Conservation (phyloP, 1,284 basidiomycete species). For the Pseudomicrostroma phylloplanum region DNA sequence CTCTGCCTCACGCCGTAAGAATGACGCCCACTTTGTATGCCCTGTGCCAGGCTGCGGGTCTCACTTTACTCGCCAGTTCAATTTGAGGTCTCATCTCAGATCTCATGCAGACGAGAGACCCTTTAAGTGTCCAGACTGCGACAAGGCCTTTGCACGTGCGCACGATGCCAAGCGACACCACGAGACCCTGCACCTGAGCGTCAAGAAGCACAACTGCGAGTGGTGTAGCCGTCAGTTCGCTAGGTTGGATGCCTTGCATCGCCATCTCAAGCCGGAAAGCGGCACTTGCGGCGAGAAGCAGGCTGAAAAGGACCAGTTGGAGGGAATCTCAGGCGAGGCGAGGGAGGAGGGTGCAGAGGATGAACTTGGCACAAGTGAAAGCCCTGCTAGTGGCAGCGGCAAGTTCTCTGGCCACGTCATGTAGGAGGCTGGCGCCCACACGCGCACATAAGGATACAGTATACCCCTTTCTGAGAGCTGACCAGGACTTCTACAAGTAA, state of each 20-base stretch:
- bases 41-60: slow-evolving; percentile 91
- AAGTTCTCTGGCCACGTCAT: no score
- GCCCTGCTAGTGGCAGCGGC: no score
- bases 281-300: neutral
- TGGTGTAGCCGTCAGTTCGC: slow-evolving; percentile 1
- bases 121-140: slow-evolving; percentile 62
- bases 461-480: no score
- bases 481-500: no score
- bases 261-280: slow-evolving; percentile 3
- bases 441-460: no score
- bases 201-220: slow-evolving; percentile 7
- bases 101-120: slow-evolving; percentile 95
- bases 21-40: slow-evolving; percentile 83
- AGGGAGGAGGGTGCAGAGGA: no score
- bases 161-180: slow-evolving; percentile 8
- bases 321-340: no score
- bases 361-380: no score
- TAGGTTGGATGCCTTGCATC: neutral
- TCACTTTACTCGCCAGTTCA: slow-evolving; percentile 55
- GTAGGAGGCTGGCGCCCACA: no score
- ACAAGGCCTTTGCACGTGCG: slow-evolving; percentile 9
- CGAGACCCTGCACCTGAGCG: slow-evolving; percentile 11
- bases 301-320: no score
- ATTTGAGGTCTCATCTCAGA: slow-evolving; percentile 72
- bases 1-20: slow-evolving; percentile 76